Evolutionary conservation across 2,329 filamentous ascomycete genomes (phyloP), one percentile per base, ranked within the genome.

Genomic region (Alternaria longipes): DNA sequence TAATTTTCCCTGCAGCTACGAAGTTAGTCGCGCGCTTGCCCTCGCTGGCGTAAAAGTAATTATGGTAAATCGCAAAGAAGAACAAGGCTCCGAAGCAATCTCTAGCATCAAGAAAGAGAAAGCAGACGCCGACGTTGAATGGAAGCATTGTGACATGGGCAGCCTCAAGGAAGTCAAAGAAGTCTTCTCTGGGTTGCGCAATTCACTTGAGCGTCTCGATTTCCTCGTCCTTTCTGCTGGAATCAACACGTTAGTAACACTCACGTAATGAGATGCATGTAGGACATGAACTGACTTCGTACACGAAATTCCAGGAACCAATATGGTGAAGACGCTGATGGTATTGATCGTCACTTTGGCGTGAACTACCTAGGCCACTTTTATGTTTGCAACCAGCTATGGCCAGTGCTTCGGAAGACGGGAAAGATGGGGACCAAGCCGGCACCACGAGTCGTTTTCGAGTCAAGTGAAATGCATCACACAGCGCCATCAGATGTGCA

Each of bases 381-480:
- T 12, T 49, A 36, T n/a, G 46, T 49, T 2, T 49, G 46, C 46
- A 49, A 49, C 3, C 30, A 49, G 0, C 46, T 49, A 3, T 49
- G 30, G 46, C 30, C 20, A 1, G 8, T 49, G 3, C 46, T 49
- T 1, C 12, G 32, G 0, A 50, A 24, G 14, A 50, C 46, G 5
- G 46, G 46, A 24, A 50, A 50, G 32, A 38, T 8, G 20, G 46
- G 46, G 14, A 26, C 30, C 20, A 75, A 74, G 0, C 73, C 76
- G 0, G 72, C 77, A 0, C 81, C 81, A 0, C 70, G 81, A 2
- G 78, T 83, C 5, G 79, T 83, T 14, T 79, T 79, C 36, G 77
- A 81, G 52, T 71, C 79, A 0, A 81, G 79, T 20, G 80, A 82
- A 65, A 66, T 81, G 72, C 82, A 84, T 30, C 50, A 64, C 8